Evolutionary conservation across 352 stramenopile species (phyloP).

Genomic region (Thraustotheca clavata): DNA sequence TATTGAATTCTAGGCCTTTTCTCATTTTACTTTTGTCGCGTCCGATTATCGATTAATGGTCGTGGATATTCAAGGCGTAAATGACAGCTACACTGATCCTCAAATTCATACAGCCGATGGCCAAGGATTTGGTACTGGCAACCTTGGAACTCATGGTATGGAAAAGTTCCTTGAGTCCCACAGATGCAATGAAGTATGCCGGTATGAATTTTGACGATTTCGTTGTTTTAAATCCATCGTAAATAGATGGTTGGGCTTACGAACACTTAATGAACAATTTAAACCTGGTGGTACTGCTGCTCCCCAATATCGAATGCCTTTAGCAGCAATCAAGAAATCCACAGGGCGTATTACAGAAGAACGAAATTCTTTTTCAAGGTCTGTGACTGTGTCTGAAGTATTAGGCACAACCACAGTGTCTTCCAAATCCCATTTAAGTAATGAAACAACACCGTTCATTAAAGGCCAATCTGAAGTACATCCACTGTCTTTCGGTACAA

Average conservation of each 20-base stretch:
- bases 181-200: conserved; percentile 80
- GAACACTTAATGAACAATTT: conserved; percentile 68
- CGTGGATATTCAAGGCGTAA: conserved; percentile 79
- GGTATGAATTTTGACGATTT: not conserved
- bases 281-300: conserved; percentile 69
- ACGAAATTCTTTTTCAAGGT: conserved; percentile 70
- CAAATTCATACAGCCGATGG: conserved; percentile 74
- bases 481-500: not conserved
- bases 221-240: not conserved
- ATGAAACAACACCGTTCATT: conserved; percentile 13
- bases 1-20: conserved; percentile 34
- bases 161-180: conserved; percentile 83
- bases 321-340: conserved; percentile 71
- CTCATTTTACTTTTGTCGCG: conserved; percentile 76
- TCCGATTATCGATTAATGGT: conserved; percentile 81
- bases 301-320: conserved; percentile 70
- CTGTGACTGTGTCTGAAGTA: conserved; percentile 67
- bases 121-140: conserved; percentile 71
- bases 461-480: not conserved
- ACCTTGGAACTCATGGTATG: conserved; percentile 78
- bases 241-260: conserved; percentile 50
- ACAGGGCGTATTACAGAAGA: conserved; percentile 75
- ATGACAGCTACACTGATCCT: conserved; percentile 77
- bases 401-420: conserved; percentile 30
- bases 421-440: not conserved